Evolutionary conservation across 331 rosid species (phyloP), one percentile per base, ranked within the genome.

Genomic region (Rhamnella rubrinervis): DNA sequence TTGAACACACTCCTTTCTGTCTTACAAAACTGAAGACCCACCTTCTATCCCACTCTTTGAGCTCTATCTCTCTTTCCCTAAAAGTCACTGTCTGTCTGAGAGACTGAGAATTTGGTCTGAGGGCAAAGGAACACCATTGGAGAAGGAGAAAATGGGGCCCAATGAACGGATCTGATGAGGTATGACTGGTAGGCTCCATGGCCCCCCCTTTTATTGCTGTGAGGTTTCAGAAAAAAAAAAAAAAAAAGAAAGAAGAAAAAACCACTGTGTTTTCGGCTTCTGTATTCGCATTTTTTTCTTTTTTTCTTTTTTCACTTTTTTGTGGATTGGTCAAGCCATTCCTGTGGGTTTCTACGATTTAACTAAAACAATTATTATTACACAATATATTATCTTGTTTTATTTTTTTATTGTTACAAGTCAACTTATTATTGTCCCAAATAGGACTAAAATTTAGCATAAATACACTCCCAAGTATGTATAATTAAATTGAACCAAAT

Each of bases 171-270:
- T 88, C 87, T 82, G 85, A 86, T 82, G 68, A 71, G 85, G 86
- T 72, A 72, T 72, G 85, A 83, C 70, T 59, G 55, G 90, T 78
- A 70, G 93, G 97, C 81, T 83, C 96, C 96, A 88, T 85, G 55
- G 15, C 62, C 37, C 38, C 47, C 46, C 31, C 25, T 53, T 63
- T 52, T 61, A 40, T 75, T 67, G 63, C 70, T 26, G 26, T 67
- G 20, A 61, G 28, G 1, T 37, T 20, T 55, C 66, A 40, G 19
- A 44, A 64, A 61, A 65, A 77, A 59, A 80, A 52, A 56, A n/a
- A n/a, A n/a, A n/a, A n/a, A n/a, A n/a, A n/a, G n/a, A n/a, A n/a
- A n/a, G n/a, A n/a, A n/a, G 71, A 67, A 72, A 80, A 58, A 56
- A 55, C 76, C 71, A 68, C 76, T 67, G 65, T 78, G 83, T 75